A percentile compares a stretch with the other conserved stretches of the same genome.
Evolutionary conservation across 495 filamentous ascomycete species (phyloP).

Genomic region (Aspergillus bertholletiae): DNA sequence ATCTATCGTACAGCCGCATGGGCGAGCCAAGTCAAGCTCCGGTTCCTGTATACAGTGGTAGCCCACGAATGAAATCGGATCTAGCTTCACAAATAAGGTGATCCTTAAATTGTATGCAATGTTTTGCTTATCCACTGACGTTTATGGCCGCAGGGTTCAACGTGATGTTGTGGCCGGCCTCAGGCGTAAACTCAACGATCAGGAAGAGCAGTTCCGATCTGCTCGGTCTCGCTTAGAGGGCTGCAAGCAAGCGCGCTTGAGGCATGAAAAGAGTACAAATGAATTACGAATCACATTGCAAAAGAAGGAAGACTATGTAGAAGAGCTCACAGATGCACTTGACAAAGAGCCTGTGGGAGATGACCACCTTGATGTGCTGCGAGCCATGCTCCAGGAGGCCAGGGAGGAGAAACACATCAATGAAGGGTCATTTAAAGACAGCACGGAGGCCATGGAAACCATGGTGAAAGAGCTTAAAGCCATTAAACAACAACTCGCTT

Average conservation of each 20-base stretch:
- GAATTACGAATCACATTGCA: slow-evolving; percentile 55
- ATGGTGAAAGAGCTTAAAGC: slow-evolving; percentile 40
- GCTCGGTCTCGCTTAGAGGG: slow-evolving; percentile 25
- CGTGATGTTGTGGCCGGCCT: slow-evolving; percentile 41
- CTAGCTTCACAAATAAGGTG: slow-evolving; percentile 60
- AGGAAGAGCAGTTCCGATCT: slow-evolving; percentile 31
- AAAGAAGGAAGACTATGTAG: slow-evolving; percentile 52
- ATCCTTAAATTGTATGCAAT: neutral
- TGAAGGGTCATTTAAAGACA: slow-evolving; percentile 50
- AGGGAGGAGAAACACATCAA: slow-evolving; percentile 45
- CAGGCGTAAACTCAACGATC: slow-evolving; percentile 30
- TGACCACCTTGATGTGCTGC: slow-evolving; percentile 58
- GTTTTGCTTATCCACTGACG: slow-evolving; percentile 4
- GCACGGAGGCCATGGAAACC: slow-evolving; percentile 45
- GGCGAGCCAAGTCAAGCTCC: slow-evolving; percentile 54
- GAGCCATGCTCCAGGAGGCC: slow-evolving; percentile 46
- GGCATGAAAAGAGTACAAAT: slow-evolving; percentile 41
- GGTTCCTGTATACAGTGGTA: slow-evolving; percentile 44
- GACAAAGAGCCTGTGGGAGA: slow-evolving; percentile 58
- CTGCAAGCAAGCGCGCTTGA: slow-evolving; percentile 39
- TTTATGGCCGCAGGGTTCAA: slow-evolving; percentile 33
- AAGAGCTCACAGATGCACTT: slow-evolving; percentile 56
- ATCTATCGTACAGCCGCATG: slow-evolving; percentile 52
- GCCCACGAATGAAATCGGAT: slow-evolving; percentile 79
- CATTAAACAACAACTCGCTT: slow-evolving; percentile 37